Base-by-base conservation (phyloP, 371 early-diverging fungal genomes). In the Vairimorpha apis region DNA sequence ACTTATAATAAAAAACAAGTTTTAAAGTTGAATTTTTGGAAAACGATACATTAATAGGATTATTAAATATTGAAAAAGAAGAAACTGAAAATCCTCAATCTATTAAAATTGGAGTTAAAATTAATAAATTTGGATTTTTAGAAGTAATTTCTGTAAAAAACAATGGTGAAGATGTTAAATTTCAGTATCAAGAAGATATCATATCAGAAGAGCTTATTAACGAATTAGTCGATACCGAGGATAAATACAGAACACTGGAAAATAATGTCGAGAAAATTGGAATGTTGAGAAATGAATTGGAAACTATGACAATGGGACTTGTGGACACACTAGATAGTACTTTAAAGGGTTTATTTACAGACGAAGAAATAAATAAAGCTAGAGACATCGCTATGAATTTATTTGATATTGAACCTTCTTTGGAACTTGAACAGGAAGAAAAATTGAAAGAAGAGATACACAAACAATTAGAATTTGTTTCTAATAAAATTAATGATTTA, bases 11-110 rank as follows among this genome's bases (percentile, higher is more conserved):
- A 45, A 43, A 70, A 67, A 37, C 29, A 47, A 18, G 27, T 30
- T n/a, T 79, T 79, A 62, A 33, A 2, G 10, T 79, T 12, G 67
- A 47, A n/a, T 21, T 76, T n/a, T 49, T 68, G 5, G 76, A 76
- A 56, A 59, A 79, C 47, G 74, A 62, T 10, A 56, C 43, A 12
- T n/a, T 35, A 18, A 59, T 79, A 41, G 76, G 76, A 25, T 32
- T 35, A 32, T 53, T 79, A 16, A 41, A 27, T 12, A 44, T 75
- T 12, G 53, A 47, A 18, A 70, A 71, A 38, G 60, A 30, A 35
- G 56, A 74, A 23, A 58, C 67, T 47, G 75, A 74, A 23, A 60
- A 65, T 16, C 13, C 53, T 14, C 67, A 75, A 51, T 13, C 51
- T 3, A 65, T 76, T n/a, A 64, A 38, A 23, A 58, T 79, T 44